Conservation (phyloP, 441 rosid species). For the Cnidoscolus chayamansa region DNA sequence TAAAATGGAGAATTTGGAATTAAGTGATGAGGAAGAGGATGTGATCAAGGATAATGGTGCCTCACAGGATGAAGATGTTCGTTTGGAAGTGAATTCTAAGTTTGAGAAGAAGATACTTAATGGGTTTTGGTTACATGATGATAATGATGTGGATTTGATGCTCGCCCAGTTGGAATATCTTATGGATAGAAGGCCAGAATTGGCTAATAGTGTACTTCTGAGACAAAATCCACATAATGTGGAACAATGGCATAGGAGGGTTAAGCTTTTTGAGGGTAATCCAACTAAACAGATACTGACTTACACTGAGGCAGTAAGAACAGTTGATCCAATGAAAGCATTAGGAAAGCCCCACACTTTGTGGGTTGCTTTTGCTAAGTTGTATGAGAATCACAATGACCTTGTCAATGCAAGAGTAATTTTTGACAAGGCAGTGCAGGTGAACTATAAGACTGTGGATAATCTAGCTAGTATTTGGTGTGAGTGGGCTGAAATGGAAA, state of each 20-base stretch:
- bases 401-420: slow-evolving; percentile 77
- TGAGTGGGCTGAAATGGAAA: slow-evolving; percentile 97
- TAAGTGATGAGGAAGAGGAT: slow-evolving; percentile 67
- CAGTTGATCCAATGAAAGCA: slow-evolving; percentile 90
- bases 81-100: slow-evolving; percentile 51
- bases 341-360: slow-evolving; percentile 90
- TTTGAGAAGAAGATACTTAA: slow-evolving; percentile 67
- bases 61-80: slow-evolving; percentile 54
- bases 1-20: slow-evolving; percentile 65
- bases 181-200: slow-evolving; percentile 76
- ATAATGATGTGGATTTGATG: slow-evolving; percentile 73
- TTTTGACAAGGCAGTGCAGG: slow-evolving; percentile 93
- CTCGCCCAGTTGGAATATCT: slow-evolving; percentile 72
- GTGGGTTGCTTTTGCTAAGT: slow-evolving; percentile 84
- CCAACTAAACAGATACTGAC: slow-evolving; percentile 84
- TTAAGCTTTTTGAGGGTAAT: slow-evolving; percentile 74
- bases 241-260: slow-evolving; percentile 94
- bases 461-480: slow-evolving; percentile 94
- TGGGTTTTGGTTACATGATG: slow-evolving; percentile 81
- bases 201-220: slow-evolving; percentile 85
- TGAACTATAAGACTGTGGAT: slow-evolving; percentile 78
- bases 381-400: slow-evolving; percentile 78
- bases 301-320: slow-evolving; percentile 88
- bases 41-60: slow-evolving; percentile 40
- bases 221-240: slow-evolving; percentile 96